Evolutionary conservation across 1,139 yeast species (phyloP).

Genomic region (Casaregolazyma suthepensis): DNA sequence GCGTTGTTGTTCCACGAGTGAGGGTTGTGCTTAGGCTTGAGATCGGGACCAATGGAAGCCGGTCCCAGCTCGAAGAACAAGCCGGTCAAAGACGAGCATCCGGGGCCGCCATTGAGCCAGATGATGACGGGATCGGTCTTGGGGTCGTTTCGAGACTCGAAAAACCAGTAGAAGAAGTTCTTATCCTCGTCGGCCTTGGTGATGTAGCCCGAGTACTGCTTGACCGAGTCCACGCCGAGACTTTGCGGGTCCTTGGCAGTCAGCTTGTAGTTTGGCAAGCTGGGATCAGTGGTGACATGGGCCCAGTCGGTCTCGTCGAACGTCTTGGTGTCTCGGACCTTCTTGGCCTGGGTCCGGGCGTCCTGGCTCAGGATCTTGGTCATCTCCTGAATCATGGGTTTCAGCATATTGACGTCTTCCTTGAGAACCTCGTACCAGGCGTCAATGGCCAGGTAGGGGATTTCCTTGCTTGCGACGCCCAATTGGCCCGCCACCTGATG

Average conservation of each 20-base stretch:
- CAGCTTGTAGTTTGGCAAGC: conserved; percentile 31
- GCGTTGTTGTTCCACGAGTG: conserved; percentile 68
- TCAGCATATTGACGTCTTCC: conserved; percentile 10
- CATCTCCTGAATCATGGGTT: conserved; percentile 7
- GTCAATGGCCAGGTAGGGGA: conserved; percentile 24
- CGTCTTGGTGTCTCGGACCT: conserved; percentile 6
- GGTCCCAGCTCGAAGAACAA: conserved; percentile 23
- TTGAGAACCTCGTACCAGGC: conserved; percentile 28
- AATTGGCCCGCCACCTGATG: conserved; percentile 21
- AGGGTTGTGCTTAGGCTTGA: conserved; percentile 51
- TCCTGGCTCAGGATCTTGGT: conserved; percentile 7
- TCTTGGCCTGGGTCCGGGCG: not conserved
- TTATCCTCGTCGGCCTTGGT: conserved; percentile 46
- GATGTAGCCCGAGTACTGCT: conserved; percentile 81
- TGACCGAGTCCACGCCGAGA: conserved; percentile 31
- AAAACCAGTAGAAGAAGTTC: conserved; percentile 74
- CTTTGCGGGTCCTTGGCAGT: conserved; percentile 24
- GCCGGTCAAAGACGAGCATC: conserved; percentile 46
- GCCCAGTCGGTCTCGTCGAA: conserved; percentile 20
- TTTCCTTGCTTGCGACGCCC: conserved; percentile 24
- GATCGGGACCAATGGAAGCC: conserved; percentile 31
- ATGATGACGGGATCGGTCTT: conserved; percentile 54
- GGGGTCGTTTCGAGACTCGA: conserved; percentile 65
- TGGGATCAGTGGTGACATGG: conserved; percentile 21
- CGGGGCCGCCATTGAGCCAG: conserved; percentile 78